These are phyloP conservation scores for Camellia sinensis DNA, from an alignment of 148 eudicot genomes.

Conservation along the genomic window DNA sequence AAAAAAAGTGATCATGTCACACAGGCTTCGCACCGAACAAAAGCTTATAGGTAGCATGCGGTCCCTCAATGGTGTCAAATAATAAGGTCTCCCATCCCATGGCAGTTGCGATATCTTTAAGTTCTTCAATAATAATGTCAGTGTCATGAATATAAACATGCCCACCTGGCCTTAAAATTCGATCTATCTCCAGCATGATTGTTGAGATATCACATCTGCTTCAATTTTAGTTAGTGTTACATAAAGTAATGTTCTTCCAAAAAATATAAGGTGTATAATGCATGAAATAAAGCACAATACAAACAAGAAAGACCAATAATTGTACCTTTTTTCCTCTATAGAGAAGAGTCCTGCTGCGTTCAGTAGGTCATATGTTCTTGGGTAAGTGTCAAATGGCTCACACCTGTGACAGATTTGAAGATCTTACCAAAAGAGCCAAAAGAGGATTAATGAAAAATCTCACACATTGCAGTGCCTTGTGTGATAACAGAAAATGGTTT, in stretches of 20 bases:
- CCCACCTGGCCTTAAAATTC: conserved; percentile 66
- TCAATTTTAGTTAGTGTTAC: conserved; percentile 23
- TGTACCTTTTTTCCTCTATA: conserved; percentile 54
- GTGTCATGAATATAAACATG: conserved; percentile 57
- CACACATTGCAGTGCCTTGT: too few relatives aligned
- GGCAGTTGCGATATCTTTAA: conserved; percentile 50
- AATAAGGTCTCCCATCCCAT: conserved; percentile 52
- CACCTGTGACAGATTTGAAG: conserved; percentile 51
- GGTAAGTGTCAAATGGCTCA: conserved; percentile 77
- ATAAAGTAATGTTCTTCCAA: not conserved
- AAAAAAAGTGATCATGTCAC: too few relatives aligned
- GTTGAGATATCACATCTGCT: conserved; percentile 41
- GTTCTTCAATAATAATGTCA: conserved; percentile 40
- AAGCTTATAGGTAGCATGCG: conserved; percentile 63
- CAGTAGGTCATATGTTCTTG: conserved; percentile 65
- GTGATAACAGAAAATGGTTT: too few relatives aligned
- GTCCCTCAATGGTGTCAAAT: conserved; percentile 64
- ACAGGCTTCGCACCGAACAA: conserved; percentile 45
- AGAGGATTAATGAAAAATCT: too few relatives aligned
- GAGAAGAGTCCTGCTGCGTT: conserved; percentile 68
- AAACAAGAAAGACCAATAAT: not conserved
- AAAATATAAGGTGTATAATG: not conserved
- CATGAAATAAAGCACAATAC: not conserved
- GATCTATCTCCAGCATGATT: conserved; percentile 75
- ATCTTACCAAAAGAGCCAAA: not conserved